Evolutionary conservation across 2,329 filamentous ascomycete genomes (phyloP).

Genomic region (Penicillium sp.): DNA sequence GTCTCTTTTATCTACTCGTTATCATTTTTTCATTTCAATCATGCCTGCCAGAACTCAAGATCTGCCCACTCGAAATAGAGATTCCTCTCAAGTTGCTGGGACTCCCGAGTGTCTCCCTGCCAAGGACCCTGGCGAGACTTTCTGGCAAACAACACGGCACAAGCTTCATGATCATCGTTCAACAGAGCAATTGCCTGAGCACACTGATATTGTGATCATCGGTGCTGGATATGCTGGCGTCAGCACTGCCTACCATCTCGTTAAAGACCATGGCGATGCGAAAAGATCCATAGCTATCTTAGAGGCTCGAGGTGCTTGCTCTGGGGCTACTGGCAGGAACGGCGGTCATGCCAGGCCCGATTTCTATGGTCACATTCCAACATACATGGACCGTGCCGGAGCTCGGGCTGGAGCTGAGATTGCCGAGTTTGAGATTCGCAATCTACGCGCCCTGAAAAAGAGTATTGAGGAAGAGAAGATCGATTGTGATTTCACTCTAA

Average conservation of each 20-base stretch:
- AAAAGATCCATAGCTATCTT: conserved; percentile 42
- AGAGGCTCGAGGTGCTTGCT: conserved; percentile 49
- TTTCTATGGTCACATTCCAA: conserved; percentile 46
- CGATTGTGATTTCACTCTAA: conserved; percentile 51
- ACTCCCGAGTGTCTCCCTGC: conserved; percentile 16
- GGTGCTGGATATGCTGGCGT: conserved; percentile 55
- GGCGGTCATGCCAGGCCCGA: conserved; percentile 53
- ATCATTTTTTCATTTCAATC: background rate
- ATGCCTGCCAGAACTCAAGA: conserved; percentile 8
- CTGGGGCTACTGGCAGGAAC: conserved; percentile 52
- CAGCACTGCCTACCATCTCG: conserved; percentile 49
- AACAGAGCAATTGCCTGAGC: conserved; percentile 44
- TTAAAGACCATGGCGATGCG: conserved; percentile 29
- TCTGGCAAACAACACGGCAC: conserved; percentile 51
- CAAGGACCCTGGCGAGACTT: conserved; percentile 15
- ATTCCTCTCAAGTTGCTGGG: background rate
- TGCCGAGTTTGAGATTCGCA: conserved; percentile 47
- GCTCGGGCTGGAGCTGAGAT: conserved; percentile 44
- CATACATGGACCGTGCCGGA: conserved; percentile 43
- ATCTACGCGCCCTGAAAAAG: conserved; percentile 49
- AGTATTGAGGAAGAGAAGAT: conserved; percentile 48
- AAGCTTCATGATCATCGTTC: conserved; percentile 46
- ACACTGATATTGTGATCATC: conserved; percentile 53
- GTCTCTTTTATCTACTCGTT: background rate
- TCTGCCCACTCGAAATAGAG: background rate